Base-by-base conservation (phyloP, 768 basidiomycete species). In the Lentinula lateritia region DNA sequence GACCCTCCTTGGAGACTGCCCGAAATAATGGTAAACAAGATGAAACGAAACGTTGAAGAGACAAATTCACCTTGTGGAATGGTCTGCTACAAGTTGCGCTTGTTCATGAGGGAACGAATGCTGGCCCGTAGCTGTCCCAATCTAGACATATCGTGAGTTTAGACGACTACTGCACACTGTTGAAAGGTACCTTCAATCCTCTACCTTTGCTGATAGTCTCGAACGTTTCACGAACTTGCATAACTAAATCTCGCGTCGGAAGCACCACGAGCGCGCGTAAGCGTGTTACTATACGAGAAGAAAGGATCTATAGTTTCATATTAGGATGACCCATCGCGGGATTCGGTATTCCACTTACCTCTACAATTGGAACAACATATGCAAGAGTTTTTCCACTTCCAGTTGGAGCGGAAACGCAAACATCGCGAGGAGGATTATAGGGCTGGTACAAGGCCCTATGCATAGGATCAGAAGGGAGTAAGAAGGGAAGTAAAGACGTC, bases 341-440 rank as follows among this genome's bases (percentile, higher is more conserved):
- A 20, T 35, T 34, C 20, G 10, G 28, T 23, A 35, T 13, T 28
- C 28, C 28, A 28, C 28, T 28, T 61, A 90, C 93, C 81, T 97
- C 93, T 35, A 97, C 80, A 59, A 98, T 90, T 0, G 97, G 97
- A 38, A 98, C 75, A 1, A 88, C 92, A 74, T 99, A 99, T n/a
- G 93, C 92, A 34, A 99, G 80, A 0, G 96, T 99, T 73, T 99
- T 99, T 0, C 97, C 97, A 66, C 95, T 97, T 23, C 97, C 97
- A 0, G 97, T 99, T 0, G 97, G 97, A 1, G 97, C 97, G 7
- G 94, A 97, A 12, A 96, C 91, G 66, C 95, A 95, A 12, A 95
- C 81, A 73, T 99, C 97, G 32, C 80, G 80, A 32, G 87, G 87
- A 39, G 84, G 80, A 61, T 81, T 70, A 66, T 83, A 87, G 0